These are phyloP conservation scores for Glarea lozoyensis DNA, from an alignment of 495 filamentous ascomycete species.

Conservation along the genomic window DNA sequence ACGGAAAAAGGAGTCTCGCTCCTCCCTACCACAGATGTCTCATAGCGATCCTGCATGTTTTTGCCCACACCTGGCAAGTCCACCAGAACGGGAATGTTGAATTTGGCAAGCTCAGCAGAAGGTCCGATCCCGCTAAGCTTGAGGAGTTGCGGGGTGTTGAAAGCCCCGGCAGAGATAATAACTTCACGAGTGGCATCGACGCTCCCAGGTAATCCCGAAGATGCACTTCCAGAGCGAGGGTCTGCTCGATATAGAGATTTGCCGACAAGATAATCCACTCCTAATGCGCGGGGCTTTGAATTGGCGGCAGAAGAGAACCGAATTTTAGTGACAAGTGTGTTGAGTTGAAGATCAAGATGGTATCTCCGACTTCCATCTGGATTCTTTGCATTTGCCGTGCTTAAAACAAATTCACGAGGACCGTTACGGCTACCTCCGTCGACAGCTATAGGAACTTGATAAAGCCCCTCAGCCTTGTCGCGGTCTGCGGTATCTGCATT, in stretches of 20 bases:
- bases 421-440: slow-evolving; percentile 38
- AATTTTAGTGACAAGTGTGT: slow-evolving; percentile 53
- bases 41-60: slow-evolving; percentile 59
- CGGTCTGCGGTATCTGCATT: slow-evolving; percentile 32
- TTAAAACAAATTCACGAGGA: slow-evolving; percentile 44
- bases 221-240: slow-evolving; percentile 27
- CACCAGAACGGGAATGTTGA: slow-evolving; percentile 40
- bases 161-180: slow-evolving; percentile 53
- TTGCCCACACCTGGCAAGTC: slow-evolving; percentile 53
- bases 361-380: slow-evolving; percentile 45
- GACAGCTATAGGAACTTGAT: slow-evolving; percentile 43
- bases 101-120: slow-evolving; percentile 32
- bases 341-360: slow-evolving; percentile 45
- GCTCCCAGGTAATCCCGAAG: slow-evolving; percentile 32
- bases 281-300: slow-evolving; percentile 42
- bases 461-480: slow-evolving; percentile 28
- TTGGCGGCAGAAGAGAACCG: slow-evolving; percentile 33
- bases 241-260: slow-evolving; percentile 51
- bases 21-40: slow-evolving; percentile 36
- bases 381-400: slow-evolving; percentile 39
- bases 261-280: slow-evolving; percentile 54
- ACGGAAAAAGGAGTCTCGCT: slow-evolving; percentile 31
- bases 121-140: slow-evolving; percentile 57
- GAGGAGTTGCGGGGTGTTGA: slow-evolving; percentile 56
- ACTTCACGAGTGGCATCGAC: slow-evolving; percentile 48